These are phyloP conservation scores for Fagus sylvatica DNA, from an alignment of 306 rosid genomes.

Conservation along the genomic window DNA sequence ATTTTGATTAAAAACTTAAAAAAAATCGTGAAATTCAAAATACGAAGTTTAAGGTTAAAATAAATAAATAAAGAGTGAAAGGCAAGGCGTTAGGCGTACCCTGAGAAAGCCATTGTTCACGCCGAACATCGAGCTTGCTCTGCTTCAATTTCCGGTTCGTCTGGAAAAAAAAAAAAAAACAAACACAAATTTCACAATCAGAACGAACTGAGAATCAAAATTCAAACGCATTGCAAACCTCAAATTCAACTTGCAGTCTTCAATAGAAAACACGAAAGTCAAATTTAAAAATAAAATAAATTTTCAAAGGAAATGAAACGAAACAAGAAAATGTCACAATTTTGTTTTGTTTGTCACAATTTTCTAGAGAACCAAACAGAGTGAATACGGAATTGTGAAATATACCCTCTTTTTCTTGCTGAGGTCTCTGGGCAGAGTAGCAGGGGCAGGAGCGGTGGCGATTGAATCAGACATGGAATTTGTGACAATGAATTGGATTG, in stretches of 20 bases:
- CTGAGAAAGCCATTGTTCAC: constrained; percentile 70
- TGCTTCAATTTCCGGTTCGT: constrained; percentile 61
- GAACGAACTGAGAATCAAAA: neutral
- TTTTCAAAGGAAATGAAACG: neutral
- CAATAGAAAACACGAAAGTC: neutral
- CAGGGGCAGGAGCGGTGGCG: constrained; percentile 19
- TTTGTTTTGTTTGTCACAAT: neutral
- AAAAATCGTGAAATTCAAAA: neutral
- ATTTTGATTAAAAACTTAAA: neutral
- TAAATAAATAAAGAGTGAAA: neutral
- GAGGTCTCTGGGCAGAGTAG: constrained; percentile 35
- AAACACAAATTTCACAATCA: neutral
- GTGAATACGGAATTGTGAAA: neutral
- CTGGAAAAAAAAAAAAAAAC: constrained; percentile 19
- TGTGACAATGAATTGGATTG: constrained; percentile 9
- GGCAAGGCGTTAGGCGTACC: constrained; percentile 28
- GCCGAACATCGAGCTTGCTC: constrained; percentile 69
- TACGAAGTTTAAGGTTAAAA: neutral
- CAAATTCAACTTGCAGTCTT: neutral
- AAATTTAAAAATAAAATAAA: too few species aligned
- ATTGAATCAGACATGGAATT: constrained; percentile 43
- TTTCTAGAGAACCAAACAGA: constrained; percentile 10
- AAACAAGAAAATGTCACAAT: neutral
- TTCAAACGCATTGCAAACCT: neutral
- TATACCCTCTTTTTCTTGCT: constrained; percentile 51